Percentiles rank a stretch among this genome's conserved stretches.
These are phyloP conservation scores for Lachancea lanzarotensis DNA, from an alignment of 805 yeast genomes.

Conservation along the genomic window DNA sequence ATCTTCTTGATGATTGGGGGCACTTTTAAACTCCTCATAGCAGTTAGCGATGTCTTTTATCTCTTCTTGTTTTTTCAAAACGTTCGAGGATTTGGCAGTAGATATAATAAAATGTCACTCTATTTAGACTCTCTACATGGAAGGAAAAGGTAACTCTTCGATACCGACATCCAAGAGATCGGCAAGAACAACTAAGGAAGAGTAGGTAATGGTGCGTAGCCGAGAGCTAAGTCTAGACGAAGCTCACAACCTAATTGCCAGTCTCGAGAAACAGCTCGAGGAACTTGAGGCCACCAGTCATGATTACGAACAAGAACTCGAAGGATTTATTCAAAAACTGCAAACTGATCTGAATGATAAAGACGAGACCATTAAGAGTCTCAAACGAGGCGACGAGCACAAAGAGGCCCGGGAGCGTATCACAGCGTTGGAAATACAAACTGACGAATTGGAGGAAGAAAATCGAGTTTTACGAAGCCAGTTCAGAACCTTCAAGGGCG, in stretches of 20 bases:
- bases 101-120: too few species aligned
- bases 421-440: slow-evolving; percentile 14
- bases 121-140: too few species aligned
- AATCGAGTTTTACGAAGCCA: slow-evolving; percentile 10
- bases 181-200: not conserved
- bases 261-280: slow-evolving; percentile 15
- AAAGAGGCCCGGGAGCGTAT: slow-evolving; percentile 3
- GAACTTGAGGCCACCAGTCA: slow-evolving; percentile 15
- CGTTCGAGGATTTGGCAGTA: too few species aligned
- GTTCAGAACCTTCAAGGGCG: slow-evolving; percentile 7
- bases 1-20: too few species aligned
- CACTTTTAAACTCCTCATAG: too few species aligned
- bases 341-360: slow-evolving; percentile 7
- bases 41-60: too few species aligned
- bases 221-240: not conserved
- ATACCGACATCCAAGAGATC: not conserved
- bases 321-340: slow-evolving; percentile 13
- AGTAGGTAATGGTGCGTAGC: not conserved
- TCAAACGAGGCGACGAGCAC: not conserved
- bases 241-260: slow-evolving; percentile 11
- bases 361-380: not conserved
- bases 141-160: too few species aligned
- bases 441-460: slow-evolving; percentile 19
- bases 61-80: too few species aligned
- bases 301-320: slow-evolving; percentile 22